Base-by-base conservation (phyloP, 1,139 yeast species). In the Tardiomyces depauwii region DNA sequence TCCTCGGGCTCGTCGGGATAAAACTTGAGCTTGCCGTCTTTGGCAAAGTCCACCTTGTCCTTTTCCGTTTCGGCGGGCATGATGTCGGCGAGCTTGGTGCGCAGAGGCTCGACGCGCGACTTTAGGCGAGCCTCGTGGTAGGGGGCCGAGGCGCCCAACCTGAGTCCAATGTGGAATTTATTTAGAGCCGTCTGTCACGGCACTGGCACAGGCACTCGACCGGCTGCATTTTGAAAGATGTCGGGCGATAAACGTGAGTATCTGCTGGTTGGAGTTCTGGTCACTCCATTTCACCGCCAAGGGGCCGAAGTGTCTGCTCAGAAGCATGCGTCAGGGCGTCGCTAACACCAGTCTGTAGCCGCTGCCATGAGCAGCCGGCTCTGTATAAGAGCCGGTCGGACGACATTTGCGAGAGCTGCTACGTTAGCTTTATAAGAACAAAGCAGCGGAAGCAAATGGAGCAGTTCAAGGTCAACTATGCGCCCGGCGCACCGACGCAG, bases 401-500 rank as follows among this genome's bases (percentile, higher is more conserved):
- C 58, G 61, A 44, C 9, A 56, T 53, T 39, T 59, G 62, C 46
- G 61, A 70, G 41, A 58, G 58, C n/a, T 89, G 97, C 61, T 88
- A 86, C 55, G 60, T 75, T 27, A 70, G 80, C 50, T 88, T 86
- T 56, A 71, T 88, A 36, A 72, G 83, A 50, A 81, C 87, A 25
- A 88, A 87, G 60, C 89, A 85, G 62, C 71, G 95, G 51, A 83
- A 82, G 58, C 82, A 74, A 58, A 79, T 89, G 86, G 89, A 83
- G 25, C 75, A 71, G 47, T 86, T 75, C 64, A 83, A 84, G 57
- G 88, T 82, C 27, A 76, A 78, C 55, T 85, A 58, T 45, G 51
- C 49, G 33, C 47, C 30, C 13, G 43, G 28, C 14, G 18, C 38
- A 19, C 32, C 9, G 1, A 44, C 56, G 0, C 74, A 76, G 18